Evolutionary conservation across 176 grass and related monocot genomes (phyloP).

Genomic region (Eragrostis curvula): DNA sequence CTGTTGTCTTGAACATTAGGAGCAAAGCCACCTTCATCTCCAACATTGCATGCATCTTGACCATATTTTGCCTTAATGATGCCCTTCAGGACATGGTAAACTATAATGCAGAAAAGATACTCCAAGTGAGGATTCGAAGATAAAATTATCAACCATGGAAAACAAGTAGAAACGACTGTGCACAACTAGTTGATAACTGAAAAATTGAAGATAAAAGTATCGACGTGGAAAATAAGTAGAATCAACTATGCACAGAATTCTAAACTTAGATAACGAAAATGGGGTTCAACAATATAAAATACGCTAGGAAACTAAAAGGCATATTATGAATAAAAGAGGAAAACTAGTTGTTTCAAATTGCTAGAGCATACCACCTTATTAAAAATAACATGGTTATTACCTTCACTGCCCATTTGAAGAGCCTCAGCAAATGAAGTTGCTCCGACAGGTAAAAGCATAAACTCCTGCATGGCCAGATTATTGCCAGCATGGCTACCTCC

Average conservation of each 20-base stretch:
- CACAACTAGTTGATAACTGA: background rate
- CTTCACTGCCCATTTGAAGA: slow-evolving; percentile 86
- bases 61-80: slow-evolving; percentile 99
- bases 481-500: slow-evolving; percentile 99
- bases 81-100: slow-evolving; percentile 91
- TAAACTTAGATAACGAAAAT: background rate
- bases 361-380: background rate
- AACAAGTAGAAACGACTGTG: background rate
- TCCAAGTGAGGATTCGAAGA: slow-evolving; percentile 23
- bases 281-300: slow-evolving; percentile 11
- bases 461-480: slow-evolving; percentile 97
- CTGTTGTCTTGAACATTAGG: slow-evolving; percentile 99
- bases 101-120: slow-evolving; percentile 41
- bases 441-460: slow-evolving; percentile 95
- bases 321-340: background rate
- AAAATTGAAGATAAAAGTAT: background rate
- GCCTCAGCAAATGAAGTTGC: slow-evolving; percentile 88
- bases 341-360: background rate
- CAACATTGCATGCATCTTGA: slow-evolving; percentile 98
- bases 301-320: background rate
- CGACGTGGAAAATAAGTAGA: background rate
- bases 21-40: slow-evolving; percentile 98
- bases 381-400: slow-evolving; percentile 43
- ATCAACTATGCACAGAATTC: background rate
- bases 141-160: slow-evolving; percentile 5